Conservation (phyloP, 225 moss, liverwort and hornwort genomes). For the Pseudoscleropodium purum region DNA sequence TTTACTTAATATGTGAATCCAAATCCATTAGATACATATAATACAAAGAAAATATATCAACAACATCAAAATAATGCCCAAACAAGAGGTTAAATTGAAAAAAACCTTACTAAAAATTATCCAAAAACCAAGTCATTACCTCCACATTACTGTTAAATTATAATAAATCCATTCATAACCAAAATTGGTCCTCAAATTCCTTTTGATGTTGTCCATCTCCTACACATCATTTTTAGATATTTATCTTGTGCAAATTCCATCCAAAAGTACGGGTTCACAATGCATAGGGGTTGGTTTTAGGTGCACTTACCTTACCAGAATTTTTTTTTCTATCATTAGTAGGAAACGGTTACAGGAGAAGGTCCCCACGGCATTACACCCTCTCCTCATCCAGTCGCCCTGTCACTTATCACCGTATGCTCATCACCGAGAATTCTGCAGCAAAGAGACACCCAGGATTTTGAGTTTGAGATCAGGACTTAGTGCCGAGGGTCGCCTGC, state of each 20-base stretch:
- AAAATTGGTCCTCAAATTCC: rapidly evolving
- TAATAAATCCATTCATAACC: not conserved
- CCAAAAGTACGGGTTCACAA: not conserved
- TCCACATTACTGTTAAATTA: not conserved
- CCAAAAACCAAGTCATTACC: not conserved
- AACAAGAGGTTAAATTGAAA: not conserved
- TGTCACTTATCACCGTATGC: not conserved
- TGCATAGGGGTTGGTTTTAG: not conserved
- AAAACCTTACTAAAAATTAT: not conserved
- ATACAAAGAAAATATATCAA: not conserved
- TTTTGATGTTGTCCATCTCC: not conserved
- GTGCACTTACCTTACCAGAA: not conserved
- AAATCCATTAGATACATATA: too few species aligned
- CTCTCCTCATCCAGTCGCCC: not conserved
- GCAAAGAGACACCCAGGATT: too few species aligned
- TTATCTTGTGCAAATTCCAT: not conserved
- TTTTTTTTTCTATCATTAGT: not conserved
- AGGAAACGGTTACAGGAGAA: not conserved
- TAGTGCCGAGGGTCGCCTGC: not conserved
- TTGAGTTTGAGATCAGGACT: not conserved
- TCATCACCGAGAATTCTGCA: not conserved
- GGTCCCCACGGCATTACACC: not conserved
- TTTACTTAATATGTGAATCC: not conserved
- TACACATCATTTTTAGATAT: not conserved
- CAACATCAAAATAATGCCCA: not conserved